A percentile compares a stretch with the other conserved stretches of the same genome.
These are phyloP conservation scores for Neurospora discreta DNA, from an alignment of 495 filamentous ascomycete species.

Conservation along the genomic window DNA sequence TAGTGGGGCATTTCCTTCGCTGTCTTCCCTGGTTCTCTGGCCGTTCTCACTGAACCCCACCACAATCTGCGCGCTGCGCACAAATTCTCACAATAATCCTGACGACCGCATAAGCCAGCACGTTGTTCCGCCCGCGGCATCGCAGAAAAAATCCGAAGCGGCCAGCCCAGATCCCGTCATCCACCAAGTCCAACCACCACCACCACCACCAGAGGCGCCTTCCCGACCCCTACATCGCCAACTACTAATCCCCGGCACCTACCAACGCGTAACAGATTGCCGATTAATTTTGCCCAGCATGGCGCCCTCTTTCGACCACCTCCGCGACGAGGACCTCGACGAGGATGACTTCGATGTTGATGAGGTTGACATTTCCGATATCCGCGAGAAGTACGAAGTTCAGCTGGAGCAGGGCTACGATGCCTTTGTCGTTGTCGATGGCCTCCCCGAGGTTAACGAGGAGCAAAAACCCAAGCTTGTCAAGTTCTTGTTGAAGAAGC, in stretches of 20 bases:
- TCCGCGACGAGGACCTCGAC: conserved; percentile 61
- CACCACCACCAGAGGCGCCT: conserved; percentile 13
- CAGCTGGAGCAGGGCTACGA: conserved; percentile 92
- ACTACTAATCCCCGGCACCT: not conserved
- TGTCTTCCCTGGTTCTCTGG: conserved; percentile 2
- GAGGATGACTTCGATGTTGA: conserved; percentile 85
- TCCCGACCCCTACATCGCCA: not conserved
- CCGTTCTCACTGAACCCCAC: conserved; percentile 21
- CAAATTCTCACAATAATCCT: conserved; percentile 25
- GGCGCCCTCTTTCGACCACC: conserved; percentile 48
- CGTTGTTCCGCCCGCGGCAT: not conserved
- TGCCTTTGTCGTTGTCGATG: conserved; percentile 90
- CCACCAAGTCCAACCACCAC: not conserved
- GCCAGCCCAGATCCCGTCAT: not conserved
- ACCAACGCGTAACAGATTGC: not conserved
- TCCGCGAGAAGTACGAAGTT: conserved; percentile 86
- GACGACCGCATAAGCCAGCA: conserved; percentile 4
- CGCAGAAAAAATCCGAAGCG: not conserved
- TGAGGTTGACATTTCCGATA: conserved; percentile 89
- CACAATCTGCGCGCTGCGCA: conserved; percentile 19
- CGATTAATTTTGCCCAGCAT: conserved; percentile 32
- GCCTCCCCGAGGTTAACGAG: conserved; percentile 73
- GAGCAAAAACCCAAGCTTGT: conserved; percentile 81
- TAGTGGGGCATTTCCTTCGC: conserved; percentile 24
- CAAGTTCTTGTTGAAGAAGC: conserved; percentile 87